Evolutionary conservation across 805 yeast genomes (phyloP), one percentile per base, ranked within the genome.

Genomic region (Blastobotrys muscicola): DNA sequence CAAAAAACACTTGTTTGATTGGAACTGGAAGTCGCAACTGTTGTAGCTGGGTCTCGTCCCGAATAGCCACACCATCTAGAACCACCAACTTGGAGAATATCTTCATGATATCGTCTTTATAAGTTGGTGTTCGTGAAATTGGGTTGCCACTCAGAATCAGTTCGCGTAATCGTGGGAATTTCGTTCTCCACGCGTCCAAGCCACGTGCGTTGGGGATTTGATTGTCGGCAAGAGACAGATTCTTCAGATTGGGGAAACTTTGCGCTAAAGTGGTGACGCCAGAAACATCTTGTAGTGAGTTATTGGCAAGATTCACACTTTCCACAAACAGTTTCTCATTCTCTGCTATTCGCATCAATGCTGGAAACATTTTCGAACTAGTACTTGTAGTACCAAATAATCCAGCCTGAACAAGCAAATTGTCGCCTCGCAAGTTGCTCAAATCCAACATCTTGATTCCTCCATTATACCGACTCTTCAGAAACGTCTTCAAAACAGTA

Each of bases 341-440:
- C 3, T 68, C 64, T 1, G 95, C 95, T 7, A 90, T 63, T 58
- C 82, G 84, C 82, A 90, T 76, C 50, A 92, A 65, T 0, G 97
- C 97, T 8, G 86, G 82, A 60, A 90, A 86, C 73, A 87, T 80
- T 61, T 90, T 92, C 10, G 89, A 72, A 30, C 80, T 72, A 1
- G 85, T 77, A 8, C 77, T 62, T 11, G 74, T 66, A 3, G 78
- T 65, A 11, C 75, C 72, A 48, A 87, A 78, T 42, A 85, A 67
- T 0, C 95, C 94, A 47, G 71, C 72, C 13, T 71, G 64, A 9
- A 61, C 65, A 34, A 90, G 67, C 8, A 64, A 68, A 29, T 74
- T 80, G 58, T 85, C 97, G 33, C 70, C 70, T 45, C 74, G 72
- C 56, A 87, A 75, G 42, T 66, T 69, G 3, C 80, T 70, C 40